These are phyloP conservation scores for Aspergillus sp. DNA, from an alignment of 2,329 filamentous ascomycete genomes.

Conservation along the genomic window DNA sequence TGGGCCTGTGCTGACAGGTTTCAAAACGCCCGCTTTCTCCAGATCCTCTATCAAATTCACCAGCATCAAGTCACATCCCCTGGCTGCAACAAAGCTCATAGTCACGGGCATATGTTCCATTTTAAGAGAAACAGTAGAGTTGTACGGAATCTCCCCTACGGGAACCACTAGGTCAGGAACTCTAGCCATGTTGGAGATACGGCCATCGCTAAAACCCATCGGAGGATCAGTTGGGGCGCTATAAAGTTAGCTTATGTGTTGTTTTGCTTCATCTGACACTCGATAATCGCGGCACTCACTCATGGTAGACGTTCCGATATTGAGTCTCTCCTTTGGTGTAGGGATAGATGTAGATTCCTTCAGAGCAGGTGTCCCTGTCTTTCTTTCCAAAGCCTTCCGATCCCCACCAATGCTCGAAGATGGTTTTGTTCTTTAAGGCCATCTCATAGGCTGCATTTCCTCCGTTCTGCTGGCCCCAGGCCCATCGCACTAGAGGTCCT, in stretches of 20 bases:
- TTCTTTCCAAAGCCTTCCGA: too few species aligned
- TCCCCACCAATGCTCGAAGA: conserved; percentile 38
- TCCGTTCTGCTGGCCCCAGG: conserved; percentile 27
- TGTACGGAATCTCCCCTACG: conserved; percentile 33
- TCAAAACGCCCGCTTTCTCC: conserved; percentile 40
- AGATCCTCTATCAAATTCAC: conserved; percentile 49
- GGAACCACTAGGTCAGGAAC: conserved; percentile 40
- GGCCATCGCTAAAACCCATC: conserved; percentile 38
- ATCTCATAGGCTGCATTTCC: conserved; percentile 30
- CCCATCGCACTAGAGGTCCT: conserved; percentile 43
- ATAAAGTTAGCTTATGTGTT: conserved; percentile 21
- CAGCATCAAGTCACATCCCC: conserved; percentile 56
- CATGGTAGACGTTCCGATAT: too few species aligned
- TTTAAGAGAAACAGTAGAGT: conserved; percentile 32
- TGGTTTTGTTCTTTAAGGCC: conserved; percentile 46
- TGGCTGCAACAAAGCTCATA: conserved; percentile 51
- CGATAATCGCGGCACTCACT: too few species aligned
- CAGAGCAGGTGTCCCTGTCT: too few species aligned
- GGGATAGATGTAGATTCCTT: conserved; percentile 14
- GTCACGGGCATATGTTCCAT: conserved; percentile 52
- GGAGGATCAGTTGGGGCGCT: conserved; percentile 38
- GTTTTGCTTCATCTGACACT: too few species aligned
- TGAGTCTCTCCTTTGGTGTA: conserved; percentile 28
- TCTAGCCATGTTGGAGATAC: conserved; percentile 26
- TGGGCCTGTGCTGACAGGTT: too few species aligned